These are phyloP conservation scores for Sanguinoderma infundibulare DNA, from an alignment of 1,284 basidiomycete genomes.

Conservation along the genomic window DNA sequence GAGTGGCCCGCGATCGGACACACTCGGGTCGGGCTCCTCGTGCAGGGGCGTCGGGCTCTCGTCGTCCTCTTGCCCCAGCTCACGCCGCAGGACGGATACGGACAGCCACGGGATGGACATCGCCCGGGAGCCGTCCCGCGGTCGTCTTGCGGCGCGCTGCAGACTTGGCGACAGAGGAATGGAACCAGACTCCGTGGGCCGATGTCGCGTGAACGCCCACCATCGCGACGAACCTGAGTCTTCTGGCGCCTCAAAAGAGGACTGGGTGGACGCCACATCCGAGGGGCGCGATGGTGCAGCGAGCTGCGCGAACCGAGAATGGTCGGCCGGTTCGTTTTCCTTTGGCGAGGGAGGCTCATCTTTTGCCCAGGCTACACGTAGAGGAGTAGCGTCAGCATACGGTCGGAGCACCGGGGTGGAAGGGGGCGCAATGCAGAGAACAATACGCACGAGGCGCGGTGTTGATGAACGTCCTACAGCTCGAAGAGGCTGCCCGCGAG, in stretches of 20 bases:
- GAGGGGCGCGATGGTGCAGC: slow-evolving; percentile 46
- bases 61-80: slow-evolving; percentile 27
- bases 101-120: slow-evolving; percentile 37
- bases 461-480: slow-evolving; percentile 54
- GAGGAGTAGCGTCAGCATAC: slow-evolving; percentile 13
- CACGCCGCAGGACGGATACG: slow-evolving; percentile 32
- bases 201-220: slow-evolving; percentile 62
- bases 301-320: slow-evolving; percentile 22
- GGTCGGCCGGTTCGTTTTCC: slow-evolving; percentile 41
- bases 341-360: slow-evolving; percentile 80
- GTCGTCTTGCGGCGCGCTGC: slow-evolving; percentile 18
- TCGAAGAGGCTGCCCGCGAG: slow-evolving; percentile 42
- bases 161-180: slow-evolving; percentile 25
- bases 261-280: slow-evolving; percentile 56
- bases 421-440: not conserved
- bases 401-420: not conserved
- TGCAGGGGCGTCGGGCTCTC: slow-evolving; percentile 21
- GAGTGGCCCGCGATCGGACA: slow-evolving; percentile 17
- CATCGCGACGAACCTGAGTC: slow-evolving; percentile 55
- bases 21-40: slow-evolving; percentile 19
- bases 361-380: slow-evolving; percentile 71
- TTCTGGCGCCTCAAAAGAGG: slow-evolving; percentile 42
- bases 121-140: slow-evolving; percentile 29
- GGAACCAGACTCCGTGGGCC: slow-evolving; percentile 27
- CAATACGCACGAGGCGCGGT: slow-evolving; percentile 75